Conservation (phyloP, 2,329 filamentous ascomycete genomes). For the Monilinia laxa region DNA sequence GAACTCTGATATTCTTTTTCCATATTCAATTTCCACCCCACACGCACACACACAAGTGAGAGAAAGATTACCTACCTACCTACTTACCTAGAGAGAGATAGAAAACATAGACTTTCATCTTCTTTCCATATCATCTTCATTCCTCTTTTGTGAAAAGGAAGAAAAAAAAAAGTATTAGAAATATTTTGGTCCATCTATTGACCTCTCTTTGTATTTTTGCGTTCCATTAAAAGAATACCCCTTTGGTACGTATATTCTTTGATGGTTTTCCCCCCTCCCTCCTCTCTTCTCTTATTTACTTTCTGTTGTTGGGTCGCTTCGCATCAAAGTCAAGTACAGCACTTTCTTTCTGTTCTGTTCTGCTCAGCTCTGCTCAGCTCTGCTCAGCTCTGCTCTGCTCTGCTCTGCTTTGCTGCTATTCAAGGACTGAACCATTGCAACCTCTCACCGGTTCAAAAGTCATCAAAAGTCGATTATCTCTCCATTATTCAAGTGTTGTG, state of each 20-base stretch:
- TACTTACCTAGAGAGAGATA: background rate
- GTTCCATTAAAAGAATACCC: background rate
- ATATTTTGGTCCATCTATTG: background rate
- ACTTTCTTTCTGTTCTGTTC: background rate
- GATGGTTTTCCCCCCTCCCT: background rate
- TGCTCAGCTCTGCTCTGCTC: background rate
- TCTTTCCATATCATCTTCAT: constrained; percentile 6
- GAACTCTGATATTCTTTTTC: background rate
- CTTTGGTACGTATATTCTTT: constrained; percentile 20
- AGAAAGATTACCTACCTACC: background rate
- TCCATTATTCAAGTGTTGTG: background rate
- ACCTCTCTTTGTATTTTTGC: constrained; percentile 1
- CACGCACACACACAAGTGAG: no score
- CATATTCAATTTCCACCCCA: constrained; percentile 1
- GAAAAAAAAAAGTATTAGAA: background rate
- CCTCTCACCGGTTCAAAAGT: constrained; percentile 5
- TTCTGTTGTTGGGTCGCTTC: constrained; percentile 11
- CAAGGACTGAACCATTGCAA: background rate
- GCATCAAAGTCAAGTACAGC: background rate
- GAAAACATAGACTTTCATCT: background rate
- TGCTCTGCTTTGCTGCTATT: background rate
- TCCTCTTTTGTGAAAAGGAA: background rate
- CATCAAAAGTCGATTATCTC: background rate
- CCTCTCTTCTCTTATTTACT: constrained; percentile 1
- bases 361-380: no score